Base-by-base conservation (phyloP, 495 filamentous ascomycete species). In the Immersiella caudata region DNA sequence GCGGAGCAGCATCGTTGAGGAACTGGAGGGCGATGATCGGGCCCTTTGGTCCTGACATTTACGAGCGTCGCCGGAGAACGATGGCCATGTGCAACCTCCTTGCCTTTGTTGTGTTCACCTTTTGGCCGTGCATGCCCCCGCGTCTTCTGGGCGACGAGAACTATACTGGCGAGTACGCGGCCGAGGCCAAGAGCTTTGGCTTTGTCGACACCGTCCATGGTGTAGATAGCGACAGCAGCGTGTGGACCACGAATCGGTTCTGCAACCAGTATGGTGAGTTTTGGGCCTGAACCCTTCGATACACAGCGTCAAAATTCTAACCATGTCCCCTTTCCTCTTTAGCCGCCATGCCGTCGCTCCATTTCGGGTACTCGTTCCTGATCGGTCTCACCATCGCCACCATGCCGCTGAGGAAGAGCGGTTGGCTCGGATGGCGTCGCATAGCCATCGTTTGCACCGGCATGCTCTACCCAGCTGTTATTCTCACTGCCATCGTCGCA, bases 121-220 rank as follows among this genome's bases (percentile, higher is more conserved):
- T 89, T 24, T 93, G 90, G 87, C 91, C 89, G 2, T 93, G 90
- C 78, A 93, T 93, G 91, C 91, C 91, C 1, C 91, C 91, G 22
- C 84, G 91, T 14, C 78, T 94, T 64, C 80, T 94, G 46, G 75
- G 75, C 84, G 82, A 33, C 78, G 86, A 57, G 80, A 81, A 49
- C 18, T 76, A 76, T 57, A 68, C 25, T 9, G 75, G 75, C 24
- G 68, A 67, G 60, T 18, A 69, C 33, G 75, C 75, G 1, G 59
- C 59, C 27, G 71, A 75, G 68, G 73, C 75, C 36, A 74, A 74
- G 68, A 64, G 66, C 21, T 92, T 85, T 75, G 87, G 90, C 9
- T 94, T 93, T 67, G 81, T 91, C 3, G 90, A 93, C 70, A 93
- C 90, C 0, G 91, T 93, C 5, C 90, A 92, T 75, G 88, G 77